Base-by-base conservation (phyloP, 2,329 filamentous ascomycete species). In the Albophoma yamanashiensis region DNA sequence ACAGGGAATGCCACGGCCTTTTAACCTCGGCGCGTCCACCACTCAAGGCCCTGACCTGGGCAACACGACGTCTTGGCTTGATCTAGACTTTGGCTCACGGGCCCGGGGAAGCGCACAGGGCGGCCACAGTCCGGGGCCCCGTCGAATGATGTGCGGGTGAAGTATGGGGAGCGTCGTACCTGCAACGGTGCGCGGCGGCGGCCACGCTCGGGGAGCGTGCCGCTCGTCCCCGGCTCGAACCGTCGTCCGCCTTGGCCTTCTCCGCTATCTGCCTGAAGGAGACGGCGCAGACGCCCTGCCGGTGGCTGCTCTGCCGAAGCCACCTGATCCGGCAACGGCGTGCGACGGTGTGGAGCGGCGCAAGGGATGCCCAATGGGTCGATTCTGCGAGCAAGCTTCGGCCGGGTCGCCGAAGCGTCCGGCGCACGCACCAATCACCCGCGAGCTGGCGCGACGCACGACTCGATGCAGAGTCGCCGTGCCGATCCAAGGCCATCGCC, bases 21-120 rank as follows among this genome's bases (percentile, higher is more conserved):
- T 40, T 42, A 40, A 56, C 65, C 66, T 42, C 62, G 61, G 12
- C 20, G 8, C 22, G 11, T 4, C 25, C 14, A 25, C 8, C 31
- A 3, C 47, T 31, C 25, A 25, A 6, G 6, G 25, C 25, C 25
- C 15, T 31, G 47, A 14, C 47, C 47, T 25, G 47, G 15, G 14
- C 43, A 50, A 31, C 47, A 12, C 9, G 14, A 31, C 15, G 47
- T 15, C 47, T 50, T 50, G 47, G 47, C 47, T 50, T 20, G 25
- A 31, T 50, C 25, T 15, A 20, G 14, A 20, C 9, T 6, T 14
- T 6, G 25, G 27, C 20, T 7, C 47, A 31, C 47, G 47, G 9
- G 25, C 17, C 25, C 15, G 45, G 25, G 22, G 47, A 50, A 20
- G 17, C 9, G 47, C 25, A 20, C 47, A 31, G 31, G 6, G 25